Conservation (phyloP, 768 basidiomycete species). For the Boletus rufocinnamomeus region DNA sequence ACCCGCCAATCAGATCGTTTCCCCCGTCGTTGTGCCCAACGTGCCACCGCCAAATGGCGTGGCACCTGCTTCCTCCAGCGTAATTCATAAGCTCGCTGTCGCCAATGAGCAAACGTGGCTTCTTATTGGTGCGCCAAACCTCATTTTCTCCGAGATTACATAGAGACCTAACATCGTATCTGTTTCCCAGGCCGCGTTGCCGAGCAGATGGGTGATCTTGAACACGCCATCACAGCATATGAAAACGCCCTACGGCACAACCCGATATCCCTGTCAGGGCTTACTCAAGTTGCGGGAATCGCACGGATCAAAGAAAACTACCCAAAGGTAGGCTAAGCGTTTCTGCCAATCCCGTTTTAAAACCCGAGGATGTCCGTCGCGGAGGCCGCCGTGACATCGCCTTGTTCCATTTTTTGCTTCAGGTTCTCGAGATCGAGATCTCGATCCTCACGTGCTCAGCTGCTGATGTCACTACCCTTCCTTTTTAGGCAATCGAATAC, state of each 20-base stretch:
- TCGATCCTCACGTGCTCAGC: constrained; percentile 32
- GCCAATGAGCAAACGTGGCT: constrained; percentile 97
- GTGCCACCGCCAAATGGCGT: constrained; percentile 30
- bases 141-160: constrained; percentile 1
- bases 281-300: constrained; percentile 94
- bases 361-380: constrained; percentile 37
- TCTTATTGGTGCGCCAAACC: constrained; percentile 64
- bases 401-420: constrained; percentile 10
- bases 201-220: constrained; percentile 93
- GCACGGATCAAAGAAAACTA: constrained; percentile 98
- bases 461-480: constrained; percentile 34
- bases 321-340: constrained; percentile 68
- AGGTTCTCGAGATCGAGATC: constrained; percentile 29
- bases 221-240: constrained; percentile 90
- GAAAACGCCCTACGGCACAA: constrained; percentile 96
- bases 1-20: constrained; percentile 42
- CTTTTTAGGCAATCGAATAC: constrained; percentile 85
- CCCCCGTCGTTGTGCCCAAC: constrained; percentile 48
- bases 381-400: constrained; percentile 25
- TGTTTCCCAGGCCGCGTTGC: constrained; percentile 79
- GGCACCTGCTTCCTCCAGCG: constrained; percentile 34
- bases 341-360: constrained; percentile 29
- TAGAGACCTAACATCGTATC: constrained; percentile 20
- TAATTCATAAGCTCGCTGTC: constrained; percentile 74
- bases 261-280: constrained; percentile 83